A percentile compares a stretch with the other conserved stretches of the same genome.
phyloP scores from a whole-genome alignment of 139 green algal species.

The Chlamydomonas sphaeroides region DNA sequence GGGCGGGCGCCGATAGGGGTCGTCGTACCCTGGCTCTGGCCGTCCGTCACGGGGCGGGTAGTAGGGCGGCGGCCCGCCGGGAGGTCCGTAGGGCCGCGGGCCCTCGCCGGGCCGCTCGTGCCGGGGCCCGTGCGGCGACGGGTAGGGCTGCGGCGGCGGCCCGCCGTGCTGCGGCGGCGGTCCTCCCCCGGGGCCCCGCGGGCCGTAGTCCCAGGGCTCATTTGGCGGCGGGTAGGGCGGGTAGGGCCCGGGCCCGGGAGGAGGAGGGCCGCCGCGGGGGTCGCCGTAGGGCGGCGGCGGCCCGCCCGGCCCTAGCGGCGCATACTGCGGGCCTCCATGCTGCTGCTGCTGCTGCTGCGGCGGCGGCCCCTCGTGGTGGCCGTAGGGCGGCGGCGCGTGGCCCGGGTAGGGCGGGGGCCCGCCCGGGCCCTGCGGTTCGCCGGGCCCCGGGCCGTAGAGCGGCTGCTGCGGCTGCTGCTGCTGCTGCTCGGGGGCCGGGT shows the following conservation, averaged over 20 bases:
- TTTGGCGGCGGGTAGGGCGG: neutral
- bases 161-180: no score
- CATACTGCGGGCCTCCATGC: no score
- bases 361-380: neutral
- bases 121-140: no score
- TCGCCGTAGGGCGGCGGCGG: neutral
- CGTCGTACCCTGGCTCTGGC: neutral
- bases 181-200: no score
- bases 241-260: neutral
- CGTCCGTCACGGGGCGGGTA: no score
- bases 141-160: neutral
- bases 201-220: no score
- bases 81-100: neutral
- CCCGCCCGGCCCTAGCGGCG: no score
- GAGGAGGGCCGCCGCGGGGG: neutral
- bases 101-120: no score
- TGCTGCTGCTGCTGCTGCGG: no score
- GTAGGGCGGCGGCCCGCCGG: neutral
- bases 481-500: no score
- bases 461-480: neutral
- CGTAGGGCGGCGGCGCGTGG: neutral
- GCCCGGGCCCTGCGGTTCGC: neutral
- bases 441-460: neutral
- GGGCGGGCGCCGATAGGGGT: neutral
- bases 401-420: slow-evolving; percentile 4